Conservation (phyloP, 192 early-diverging fungal genomes). For the Backusella sp. region DNA sequence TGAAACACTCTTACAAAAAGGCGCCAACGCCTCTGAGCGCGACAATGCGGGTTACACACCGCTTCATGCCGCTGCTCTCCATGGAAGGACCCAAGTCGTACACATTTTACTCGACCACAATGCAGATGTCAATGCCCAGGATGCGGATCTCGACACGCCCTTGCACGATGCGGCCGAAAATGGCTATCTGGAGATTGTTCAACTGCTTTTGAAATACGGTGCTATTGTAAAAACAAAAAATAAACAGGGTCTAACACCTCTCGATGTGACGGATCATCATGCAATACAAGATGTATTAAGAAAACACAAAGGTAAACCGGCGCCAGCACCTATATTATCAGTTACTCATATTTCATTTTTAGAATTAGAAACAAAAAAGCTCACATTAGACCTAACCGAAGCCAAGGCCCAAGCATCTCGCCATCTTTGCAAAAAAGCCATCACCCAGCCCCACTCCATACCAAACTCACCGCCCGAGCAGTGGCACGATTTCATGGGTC, state of each 20-base stretch:
- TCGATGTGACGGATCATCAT: slow-evolving; percentile 49
- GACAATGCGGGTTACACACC: slow-evolving; percentile 71
- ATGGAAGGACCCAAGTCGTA: slow-evolving; percentile 54
- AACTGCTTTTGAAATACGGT: slow-evolving; percentile 43
- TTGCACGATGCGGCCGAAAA: slow-evolving; percentile 67
- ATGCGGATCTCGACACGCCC: slow-evolving; percentile 62
- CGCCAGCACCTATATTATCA: not conserved
- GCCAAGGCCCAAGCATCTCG: slow-evolving; percentile 14
- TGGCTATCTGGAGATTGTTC: slow-evolving; percentile 42
- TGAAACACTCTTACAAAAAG: slow-evolving; percentile 51
- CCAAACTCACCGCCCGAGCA: slow-evolving; percentile 22
- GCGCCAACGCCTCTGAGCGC: slow-evolving; percentile 55
- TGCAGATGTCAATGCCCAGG: slow-evolving; percentile 58
- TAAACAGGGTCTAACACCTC: slow-evolving; percentile 47
- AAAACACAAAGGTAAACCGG: not conserved
- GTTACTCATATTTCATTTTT: not conserved
- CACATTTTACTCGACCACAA: slow-evolving; percentile 50
- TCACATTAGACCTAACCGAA: slow-evolving; percentile 21
- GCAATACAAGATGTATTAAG: slow-evolving; percentile 19
- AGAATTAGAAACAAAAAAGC: slow-evolving; percentile 20
- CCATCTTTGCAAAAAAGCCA: slow-evolving; percentile 17
- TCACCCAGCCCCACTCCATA: not conserved
- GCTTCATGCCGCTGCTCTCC: slow-evolving; percentile 62
- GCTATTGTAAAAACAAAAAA: slow-evolving; percentile 51
- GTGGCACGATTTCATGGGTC: slow-evolving; percentile 26